Conservation (phyloP, 177 flowering plant species). For the Vitis hybrid region DNA sequence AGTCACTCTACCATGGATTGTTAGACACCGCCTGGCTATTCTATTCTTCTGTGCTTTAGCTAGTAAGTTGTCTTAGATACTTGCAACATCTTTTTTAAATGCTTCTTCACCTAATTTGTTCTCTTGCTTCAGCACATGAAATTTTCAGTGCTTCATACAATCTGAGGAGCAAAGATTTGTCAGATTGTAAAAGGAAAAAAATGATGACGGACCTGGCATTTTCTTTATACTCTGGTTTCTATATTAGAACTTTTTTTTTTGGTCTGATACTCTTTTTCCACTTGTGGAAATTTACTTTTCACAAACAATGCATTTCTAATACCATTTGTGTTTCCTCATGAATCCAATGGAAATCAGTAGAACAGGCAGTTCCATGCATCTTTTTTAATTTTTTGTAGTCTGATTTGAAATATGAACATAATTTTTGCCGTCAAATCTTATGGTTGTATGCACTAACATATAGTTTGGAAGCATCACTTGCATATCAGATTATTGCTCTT, state of each 20-base stretch:
- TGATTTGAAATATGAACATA: neutral
- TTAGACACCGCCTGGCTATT: slow-evolving; percentile 56
- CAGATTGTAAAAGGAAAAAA: neutral
- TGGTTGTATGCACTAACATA: neutral
- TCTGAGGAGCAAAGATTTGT: neutral
- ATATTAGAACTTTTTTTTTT: too few relatives aligned
- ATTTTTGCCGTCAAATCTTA: neutral
- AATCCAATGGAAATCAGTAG: too few relatives aligned
- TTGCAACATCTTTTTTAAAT: neutral
- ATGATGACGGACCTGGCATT: neutral
- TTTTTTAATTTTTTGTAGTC: neutral
- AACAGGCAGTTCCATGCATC: too few relatives aligned
- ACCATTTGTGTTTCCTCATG: neutral
- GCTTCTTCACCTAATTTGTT: neutral
- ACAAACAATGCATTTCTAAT: neutral
- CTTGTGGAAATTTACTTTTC: neutral
- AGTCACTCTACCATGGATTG: slow-evolving; percentile 54
- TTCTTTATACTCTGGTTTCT: neutral
- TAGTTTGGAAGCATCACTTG: neutral
- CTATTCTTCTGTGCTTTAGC: slow-evolving; percentile 39
- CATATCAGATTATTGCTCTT: neutral
- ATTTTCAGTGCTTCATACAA: neutral
- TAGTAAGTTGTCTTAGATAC: slow-evolving; percentile 28
- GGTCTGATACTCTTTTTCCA: neutral
- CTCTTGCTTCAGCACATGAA: neutral